A percentile compares a stretch with the other conserved stretches of the same genome.
These are phyloP conservation scores for Candida patagonica DNA, from an alignment of 805 yeast species.

Conservation along the genomic window DNA sequence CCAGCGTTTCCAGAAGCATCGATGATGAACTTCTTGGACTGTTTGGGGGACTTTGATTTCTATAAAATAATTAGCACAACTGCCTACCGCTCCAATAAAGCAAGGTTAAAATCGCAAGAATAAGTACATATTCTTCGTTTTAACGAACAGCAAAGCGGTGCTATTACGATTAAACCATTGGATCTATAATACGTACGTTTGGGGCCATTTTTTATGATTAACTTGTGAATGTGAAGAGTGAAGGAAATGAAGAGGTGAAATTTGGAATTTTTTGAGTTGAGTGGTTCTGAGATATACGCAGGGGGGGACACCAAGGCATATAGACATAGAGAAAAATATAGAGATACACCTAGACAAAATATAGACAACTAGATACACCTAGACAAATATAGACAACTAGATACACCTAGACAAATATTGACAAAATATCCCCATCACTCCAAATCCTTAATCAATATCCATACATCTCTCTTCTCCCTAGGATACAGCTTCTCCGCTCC, in stretches of 20 bases:
- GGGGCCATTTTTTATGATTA: conserved; percentile 67
- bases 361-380: too few relatives aligned
- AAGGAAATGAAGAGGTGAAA: not conserved
- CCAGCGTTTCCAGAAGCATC: conserved; percentile 96
- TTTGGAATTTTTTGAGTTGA: conserved; percentile 2
- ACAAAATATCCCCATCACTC: too few relatives aligned
- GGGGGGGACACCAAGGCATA: not conserved
- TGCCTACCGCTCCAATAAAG: conserved; percentile 59
- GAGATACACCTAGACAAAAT: too few relatives aligned
- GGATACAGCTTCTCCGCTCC: conserved; percentile 7
- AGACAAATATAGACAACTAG: too few relatives aligned
- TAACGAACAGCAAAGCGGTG: conserved; percentile 32
- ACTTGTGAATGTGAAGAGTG: not conserved
- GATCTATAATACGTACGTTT: conserved; percentile 58
- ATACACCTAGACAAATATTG: too few relatives aligned
- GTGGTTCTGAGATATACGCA: conserved; percentile 1
- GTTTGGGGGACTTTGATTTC: conserved; percentile 65
- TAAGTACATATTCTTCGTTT: conserved; percentile 7
- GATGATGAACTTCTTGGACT: conserved; percentile 63
- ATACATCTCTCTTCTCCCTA: not conserved
- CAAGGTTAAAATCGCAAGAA: conserved; percentile 18
- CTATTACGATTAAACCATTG: conserved; percentile 5
- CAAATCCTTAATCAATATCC: too few relatives aligned
- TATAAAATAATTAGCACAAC: conserved; percentile 41
- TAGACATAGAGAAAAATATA: too few relatives aligned